These are phyloP conservation scores for Apiospora pterosperma DNA, from an alignment of 2,329 filamentous ascomycete genomes.

Conservation along the genomic window DNA sequence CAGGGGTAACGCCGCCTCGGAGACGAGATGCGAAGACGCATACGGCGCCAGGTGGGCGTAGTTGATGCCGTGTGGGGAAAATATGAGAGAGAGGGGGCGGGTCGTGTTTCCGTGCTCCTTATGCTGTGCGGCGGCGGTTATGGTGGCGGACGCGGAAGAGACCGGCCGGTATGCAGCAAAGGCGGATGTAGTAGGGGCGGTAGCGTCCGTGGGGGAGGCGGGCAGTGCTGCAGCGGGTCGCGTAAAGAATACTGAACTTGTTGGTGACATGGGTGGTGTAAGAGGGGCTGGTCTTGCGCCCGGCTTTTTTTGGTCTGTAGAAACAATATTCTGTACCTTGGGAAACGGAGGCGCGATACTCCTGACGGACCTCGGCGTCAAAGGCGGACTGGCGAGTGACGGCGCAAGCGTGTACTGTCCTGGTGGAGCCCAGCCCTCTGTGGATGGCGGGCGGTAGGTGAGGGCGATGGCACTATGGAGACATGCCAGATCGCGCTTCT, in stretches of 20 bases:
- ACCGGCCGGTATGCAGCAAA: background rate
- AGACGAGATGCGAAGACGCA: slow-evolving; percentile 52
- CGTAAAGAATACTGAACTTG: slow-evolving; percentile 25
- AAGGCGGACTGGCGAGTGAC: slow-evolving; percentile 25
- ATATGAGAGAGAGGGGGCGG: slow-evolving; percentile 57
- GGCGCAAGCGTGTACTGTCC: background rate
- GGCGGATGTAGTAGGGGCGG: slow-evolving; percentile 4
- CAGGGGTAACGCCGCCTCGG: slow-evolving; percentile 55
- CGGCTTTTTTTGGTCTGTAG: slow-evolving; percentile 6
- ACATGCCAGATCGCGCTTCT: slow-evolving; percentile 56
- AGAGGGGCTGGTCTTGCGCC: background rate
- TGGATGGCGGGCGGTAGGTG: slow-evolving; percentile 61
- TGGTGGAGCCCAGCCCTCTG: slow-evolving; percentile 11
- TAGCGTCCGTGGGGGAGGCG: slow-evolving; percentile 18
- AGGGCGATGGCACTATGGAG: slow-evolving; percentile 68
- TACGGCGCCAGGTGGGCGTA: slow-evolving; percentile 53
- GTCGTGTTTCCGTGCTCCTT: slow-evolving; percentile 19
- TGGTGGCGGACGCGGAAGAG: background rate
- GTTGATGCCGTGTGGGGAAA: slow-evolving; percentile 61
- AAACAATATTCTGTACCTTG: slow-evolving; percentile 3
- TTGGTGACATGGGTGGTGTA: slow-evolving; percentile 32
- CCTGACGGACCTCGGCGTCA: slow-evolving; percentile 20
- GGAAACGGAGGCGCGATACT: slow-evolving; percentile 11
- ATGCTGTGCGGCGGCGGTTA: slow-evolving; percentile 12
- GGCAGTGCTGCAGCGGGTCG: slow-evolving; percentile 30